These are phyloP conservation scores for Saitozyma podzolica DNA, from an alignment of 768 basidiomycete species.

Conservation along the genomic window DNA sequence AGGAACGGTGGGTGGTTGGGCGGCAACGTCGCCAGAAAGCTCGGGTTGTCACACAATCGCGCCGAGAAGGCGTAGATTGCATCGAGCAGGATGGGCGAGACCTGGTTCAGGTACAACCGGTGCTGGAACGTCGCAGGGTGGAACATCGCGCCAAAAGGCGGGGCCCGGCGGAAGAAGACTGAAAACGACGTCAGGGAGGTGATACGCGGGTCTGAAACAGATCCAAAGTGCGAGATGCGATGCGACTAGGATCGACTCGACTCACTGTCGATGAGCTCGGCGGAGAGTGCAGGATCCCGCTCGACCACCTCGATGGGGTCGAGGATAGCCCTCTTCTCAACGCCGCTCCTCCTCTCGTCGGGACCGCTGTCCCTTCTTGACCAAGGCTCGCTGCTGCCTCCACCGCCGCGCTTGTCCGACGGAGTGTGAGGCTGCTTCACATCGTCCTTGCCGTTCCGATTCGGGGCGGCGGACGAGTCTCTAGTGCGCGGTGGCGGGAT, in stretches of 20 bases:
- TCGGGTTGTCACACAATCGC: conserved; percentile 33
- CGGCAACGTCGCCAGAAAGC: conserved; percentile 23
- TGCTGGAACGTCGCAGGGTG: conserved; percentile 49
- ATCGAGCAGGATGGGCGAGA: conserved; percentile 41
- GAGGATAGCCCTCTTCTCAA: not conserved
- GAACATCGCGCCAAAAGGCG: conserved; percentile 45
- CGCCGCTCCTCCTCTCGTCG: conserved; percentile 10
- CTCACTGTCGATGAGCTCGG: conserved; percentile 49
- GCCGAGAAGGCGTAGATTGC: conserved; percentile 47
- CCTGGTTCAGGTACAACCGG: conserved; percentile 38
- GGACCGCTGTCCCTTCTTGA: not conserved
- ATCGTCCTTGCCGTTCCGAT: not conserved
- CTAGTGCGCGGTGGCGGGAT: conserved; percentile 49
- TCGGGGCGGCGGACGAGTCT: conserved; percentile 11
- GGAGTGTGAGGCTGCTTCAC: not conserved
- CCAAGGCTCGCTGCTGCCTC: not conserved
- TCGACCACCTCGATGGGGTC: conserved; percentile 37
- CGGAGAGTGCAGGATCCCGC: conserved; percentile 31
- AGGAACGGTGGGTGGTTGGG: conserved; percentile 24
- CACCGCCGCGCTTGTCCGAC: not conserved
- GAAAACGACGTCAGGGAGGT: conserved; percentile 8
- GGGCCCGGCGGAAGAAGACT: conserved; percentile 45
- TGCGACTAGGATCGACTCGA: conserved; percentile 6
- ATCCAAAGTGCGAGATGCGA: not conserved
- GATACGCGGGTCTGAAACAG: not conserved